A percentile compares a stretch with the other conserved stretches of the same genome.
These are phyloP conservation scores for Termitomyces titanicus DNA, from an alignment of 768 basidiomycete species.

Conservation along the genomic window DNA sequence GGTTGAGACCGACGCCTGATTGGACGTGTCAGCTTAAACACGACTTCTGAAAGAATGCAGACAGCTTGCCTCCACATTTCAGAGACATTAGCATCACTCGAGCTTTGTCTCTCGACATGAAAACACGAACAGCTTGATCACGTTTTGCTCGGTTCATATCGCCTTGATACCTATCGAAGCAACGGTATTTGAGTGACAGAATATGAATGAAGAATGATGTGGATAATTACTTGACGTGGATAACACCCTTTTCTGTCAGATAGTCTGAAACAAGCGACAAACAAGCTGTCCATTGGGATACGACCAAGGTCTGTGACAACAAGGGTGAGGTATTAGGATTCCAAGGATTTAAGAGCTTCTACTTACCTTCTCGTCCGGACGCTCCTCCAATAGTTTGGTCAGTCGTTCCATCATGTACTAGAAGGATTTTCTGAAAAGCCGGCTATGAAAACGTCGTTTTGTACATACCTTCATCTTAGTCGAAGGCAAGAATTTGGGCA, in stretches of 20 bases:
- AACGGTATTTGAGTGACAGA: not conserved
- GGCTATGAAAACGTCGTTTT: not conserved
- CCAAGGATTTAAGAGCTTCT: not conserved
- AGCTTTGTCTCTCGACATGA: slow-evolving; percentile 59
- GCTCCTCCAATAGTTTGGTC: slow-evolving; percentile 35
- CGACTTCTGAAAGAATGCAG: not conserved
- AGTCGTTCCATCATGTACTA: slow-evolving; percentile 62
- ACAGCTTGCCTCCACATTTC: slow-evolving; percentile 52
- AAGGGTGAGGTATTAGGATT: slow-evolving; percentile 3
- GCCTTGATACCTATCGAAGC: slow-evolving; percentile 49
- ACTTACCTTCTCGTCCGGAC: slow-evolving; percentile 59
- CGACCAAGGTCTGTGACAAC: slow-evolving; percentile 46
- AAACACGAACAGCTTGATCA: slow-evolving; percentile 50
- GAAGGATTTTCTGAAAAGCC: not conserved
- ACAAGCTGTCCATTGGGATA: slow-evolving; percentile 71
- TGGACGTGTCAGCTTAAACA: not conserved
- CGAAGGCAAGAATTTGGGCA: slow-evolving; percentile 60
- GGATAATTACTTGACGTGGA: slow-evolving; percentile 48
- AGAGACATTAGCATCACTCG: slow-evolving; percentile 59
- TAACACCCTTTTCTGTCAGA: slow-evolving; percentile 46
- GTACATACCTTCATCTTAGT: slow-evolving; percentile 68
- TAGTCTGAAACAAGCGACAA: slow-evolving; percentile 62
- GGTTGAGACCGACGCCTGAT: slow-evolving; percentile 48
- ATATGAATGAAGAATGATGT: not conserved
- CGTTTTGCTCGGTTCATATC: slow-evolving; percentile 52